Evolutionary conservation across 1,139 yeast species (phyloP).

Genomic region (Zygotorulaspora mrakii): DNA sequence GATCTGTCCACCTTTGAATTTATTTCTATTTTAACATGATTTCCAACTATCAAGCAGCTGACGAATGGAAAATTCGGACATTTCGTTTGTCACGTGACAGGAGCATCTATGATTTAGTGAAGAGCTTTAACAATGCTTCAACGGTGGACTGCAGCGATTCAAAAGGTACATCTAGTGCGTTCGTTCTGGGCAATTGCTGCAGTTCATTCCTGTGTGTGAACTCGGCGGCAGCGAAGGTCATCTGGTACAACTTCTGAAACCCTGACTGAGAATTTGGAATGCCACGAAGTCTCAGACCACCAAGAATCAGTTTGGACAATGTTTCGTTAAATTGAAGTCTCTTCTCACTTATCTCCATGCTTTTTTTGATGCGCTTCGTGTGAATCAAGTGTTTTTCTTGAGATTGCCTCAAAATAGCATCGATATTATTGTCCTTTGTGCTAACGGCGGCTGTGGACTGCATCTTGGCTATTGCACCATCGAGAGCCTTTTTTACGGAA

Average conservation of each 20-base stretch:
- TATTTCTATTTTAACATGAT: too few relatives aligned
- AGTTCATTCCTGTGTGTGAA: slow-evolving; percentile 32
- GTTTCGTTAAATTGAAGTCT: slow-evolving; percentile 29
- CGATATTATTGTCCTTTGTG: slow-evolving; percentile 18
- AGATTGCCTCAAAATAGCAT: slow-evolving; percentile 22
- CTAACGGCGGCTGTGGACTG: slow-evolving; percentile 2
- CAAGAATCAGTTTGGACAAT: slow-evolving; percentile 31
- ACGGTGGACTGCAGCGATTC: slow-evolving; percentile 31
- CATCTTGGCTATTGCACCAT: slow-evolving; percentile 11
- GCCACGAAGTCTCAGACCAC: slow-evolving; percentile 34
- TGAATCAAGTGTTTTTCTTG: slow-evolving; percentile 16
- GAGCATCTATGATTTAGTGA: slow-evolving; percentile 22
- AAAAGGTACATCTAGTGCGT: slow-evolving; percentile 21
- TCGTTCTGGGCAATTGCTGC: slow-evolving; percentile 10
- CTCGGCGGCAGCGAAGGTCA: slow-evolving; percentile 34
- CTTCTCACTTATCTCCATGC: slow-evolving; percentile 22
- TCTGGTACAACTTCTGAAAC: slow-evolving; percentile 32
- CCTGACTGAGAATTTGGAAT: slow-evolving; percentile 29
- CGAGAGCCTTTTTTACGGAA: slow-evolving; percentile 7
- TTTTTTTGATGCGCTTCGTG: slow-evolving; percentile 17
- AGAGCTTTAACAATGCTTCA: slow-evolving; percentile 26
- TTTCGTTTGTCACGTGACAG: slow-evolving; percentile 3
- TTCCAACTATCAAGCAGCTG: too few relatives aligned
- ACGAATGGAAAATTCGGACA: too few relatives aligned
- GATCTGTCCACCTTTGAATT: too few relatives aligned